Evolutionary conservation across 1,284 basidiomycete species (phyloP).

Genomic region (Dichomitus squalens): DNA sequence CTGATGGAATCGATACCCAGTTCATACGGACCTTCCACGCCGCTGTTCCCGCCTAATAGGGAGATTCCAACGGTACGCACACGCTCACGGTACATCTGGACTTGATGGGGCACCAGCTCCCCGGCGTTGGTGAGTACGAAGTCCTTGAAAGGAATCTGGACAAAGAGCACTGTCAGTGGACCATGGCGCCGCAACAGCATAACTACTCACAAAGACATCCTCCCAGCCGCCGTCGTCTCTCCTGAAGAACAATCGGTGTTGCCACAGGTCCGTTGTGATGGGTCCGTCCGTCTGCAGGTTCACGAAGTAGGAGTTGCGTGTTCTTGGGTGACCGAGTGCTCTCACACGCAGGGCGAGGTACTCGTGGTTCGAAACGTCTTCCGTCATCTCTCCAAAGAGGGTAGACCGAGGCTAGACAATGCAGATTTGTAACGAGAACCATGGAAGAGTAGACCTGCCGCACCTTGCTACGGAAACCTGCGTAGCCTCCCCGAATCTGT

Average conservation of each 20-base stretch:
- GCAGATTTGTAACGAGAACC: neutral
- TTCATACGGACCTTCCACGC: constrained; percentile 71
- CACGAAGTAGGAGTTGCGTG: constrained; percentile 81
- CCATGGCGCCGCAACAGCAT: neutral
- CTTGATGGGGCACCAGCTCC: constrained; percentile 67
- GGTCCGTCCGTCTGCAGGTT: constrained; percentile 88
- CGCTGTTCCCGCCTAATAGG: constrained; percentile 77
- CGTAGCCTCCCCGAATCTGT: constrained; percentile 75
- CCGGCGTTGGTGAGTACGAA: constrained; percentile 88
- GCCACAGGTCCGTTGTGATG: constrained; percentile 82
- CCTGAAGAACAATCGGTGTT: constrained; percentile 82
- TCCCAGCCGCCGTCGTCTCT: constrained; percentile 79
- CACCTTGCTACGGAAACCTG: constrained; percentile 84
- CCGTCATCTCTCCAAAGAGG: constrained; percentile 79
- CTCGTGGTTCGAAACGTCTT: constrained; percentile 79
- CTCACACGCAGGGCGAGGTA: constrained; percentile 81
- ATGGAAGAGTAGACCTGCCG: neutral
- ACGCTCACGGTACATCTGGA: constrained; percentile 75
- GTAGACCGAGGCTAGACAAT: constrained; percentile 59
- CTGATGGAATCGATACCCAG: constrained; percentile 75
- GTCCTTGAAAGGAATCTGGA: constrained; percentile 76
- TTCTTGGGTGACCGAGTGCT: constrained; percentile 67
- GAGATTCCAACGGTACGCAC: constrained; percentile 85
- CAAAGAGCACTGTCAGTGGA: neutral
- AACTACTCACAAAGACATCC: constrained; percentile 70